Evolutionary conservation across 257 asterid species (phyloP), one percentile per base, ranked within the genome.

Genomic region (Nicotiana tabacum): DNA sequence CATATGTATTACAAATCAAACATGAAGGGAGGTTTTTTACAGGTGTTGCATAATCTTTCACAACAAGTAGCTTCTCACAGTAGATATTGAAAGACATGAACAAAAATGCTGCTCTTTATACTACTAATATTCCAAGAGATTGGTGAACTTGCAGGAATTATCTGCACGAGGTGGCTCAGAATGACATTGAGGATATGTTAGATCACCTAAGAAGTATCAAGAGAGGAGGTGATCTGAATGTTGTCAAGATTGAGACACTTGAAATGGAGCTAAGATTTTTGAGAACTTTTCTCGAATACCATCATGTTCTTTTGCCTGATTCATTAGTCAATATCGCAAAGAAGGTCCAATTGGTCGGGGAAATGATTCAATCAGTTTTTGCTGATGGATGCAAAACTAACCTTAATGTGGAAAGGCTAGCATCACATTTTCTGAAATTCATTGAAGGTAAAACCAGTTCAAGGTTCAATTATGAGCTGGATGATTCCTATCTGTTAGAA

Each of bases 231-330:
- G 51, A 68, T 68, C 0, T 37, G 32, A 1, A 4, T 4, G 4
- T 2, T 1, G 0, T 0, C 17, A 7, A 67, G 15, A 67, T 67
- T 67, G 1, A 17, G 53, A 0, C 0, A 17, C 4, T 67, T 67
- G 53, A 67, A 67, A 1, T 9, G 77, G 30, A 8, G 16, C 16
- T 67, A 67, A 35, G 77, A 17, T 67, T 33, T 17, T 67, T n/a
- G 24, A 35, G 77, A 67, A 67, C 77, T 3, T 35, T 67, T 35
- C 1, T 17, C 0, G 18, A 67, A 7, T 67, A 35, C 21, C 29
- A 67, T 67, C 53, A 35, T 67, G 1, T 33, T 67, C 29, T 8
- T 67, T 67, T 16, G 17, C 55, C 29, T 33, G 27, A 17, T 35
- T 67, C 29, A 27, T 67, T 67, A 1, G 29, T 17, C 53, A 67